phyloP scores from a whole-genome alignment of 2,329 filamentous ascomycete species.

The Fusarium sp. region DNA sequence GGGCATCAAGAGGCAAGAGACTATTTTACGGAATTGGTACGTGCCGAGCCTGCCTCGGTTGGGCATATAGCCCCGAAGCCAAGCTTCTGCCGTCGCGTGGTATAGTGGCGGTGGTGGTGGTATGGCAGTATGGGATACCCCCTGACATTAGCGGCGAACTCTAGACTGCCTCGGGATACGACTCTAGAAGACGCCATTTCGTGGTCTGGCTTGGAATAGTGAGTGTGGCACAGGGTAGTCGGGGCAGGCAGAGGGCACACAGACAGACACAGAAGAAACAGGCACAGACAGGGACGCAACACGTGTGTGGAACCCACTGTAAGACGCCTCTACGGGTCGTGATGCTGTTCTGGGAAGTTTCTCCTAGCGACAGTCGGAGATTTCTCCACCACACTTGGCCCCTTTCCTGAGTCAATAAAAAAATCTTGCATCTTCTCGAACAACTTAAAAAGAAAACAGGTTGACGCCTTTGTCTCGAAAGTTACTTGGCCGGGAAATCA shows the following conservation, averaged over 20 bases:
- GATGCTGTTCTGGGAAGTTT: conserved; percentile 20
- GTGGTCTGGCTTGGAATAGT: background rate
- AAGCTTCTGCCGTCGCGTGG: background rate
- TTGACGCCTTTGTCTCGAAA: background rate
- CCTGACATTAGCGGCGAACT: conserved; percentile 14
- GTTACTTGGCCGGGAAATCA: background rate
- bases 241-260: no score
- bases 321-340: background rate
- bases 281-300: background rate
- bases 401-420: background rate
- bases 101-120: background rate
- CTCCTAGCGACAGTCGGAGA: background rate
- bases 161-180: background rate
- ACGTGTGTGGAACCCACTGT: background rate
- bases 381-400: conserved; percentile 6
- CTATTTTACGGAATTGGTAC: conserved; percentile 17
- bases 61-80: background rate
- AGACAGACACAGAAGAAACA: background rate
- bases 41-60: conserved; percentile 12
- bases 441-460: background rate
- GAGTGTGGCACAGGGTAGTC: no score
- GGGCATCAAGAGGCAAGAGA: conserved; percentile 20
- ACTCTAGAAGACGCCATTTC: background rate
- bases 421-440: background rate
- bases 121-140: background rate